Conservation (phyloP, 129 eudicot genomes). For the Flaveria ramosissima region DNA sequence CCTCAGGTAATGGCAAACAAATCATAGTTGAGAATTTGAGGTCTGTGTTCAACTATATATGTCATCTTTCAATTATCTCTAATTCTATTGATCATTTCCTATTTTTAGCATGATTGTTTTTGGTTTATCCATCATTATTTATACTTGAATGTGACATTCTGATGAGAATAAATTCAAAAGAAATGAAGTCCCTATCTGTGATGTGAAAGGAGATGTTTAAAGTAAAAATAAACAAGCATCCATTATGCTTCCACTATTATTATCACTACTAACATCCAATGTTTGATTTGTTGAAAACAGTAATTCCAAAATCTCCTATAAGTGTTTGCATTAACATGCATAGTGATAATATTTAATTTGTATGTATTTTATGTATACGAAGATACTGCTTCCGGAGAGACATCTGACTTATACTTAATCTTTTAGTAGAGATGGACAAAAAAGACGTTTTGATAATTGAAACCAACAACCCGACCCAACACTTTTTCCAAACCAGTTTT, state of each 20-base stretch:
- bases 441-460: no score
- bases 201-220: constrained; percentile 3
- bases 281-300: no score
- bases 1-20: constrained; percentile 1
- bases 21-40: neutral
- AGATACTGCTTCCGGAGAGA: no score
- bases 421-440: no score
- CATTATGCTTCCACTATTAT: neutral
- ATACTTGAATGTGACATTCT: neutral
- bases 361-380: no score
- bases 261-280: neutral
- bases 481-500: no score
- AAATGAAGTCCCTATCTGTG: neutral
- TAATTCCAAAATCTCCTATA: neutral
- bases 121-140: neutral
- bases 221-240: neutral
- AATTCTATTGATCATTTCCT: neutral
- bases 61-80: neutral
- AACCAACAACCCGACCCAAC: no score
- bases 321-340: neutral
- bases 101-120: neutral
- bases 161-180: neutral
- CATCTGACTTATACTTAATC: no score
- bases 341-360: neutral
- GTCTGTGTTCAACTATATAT: neutral